phyloP scores from a whole-genome alignment of 73 alveolate genomes.

The Uronychia setigera region DNA sequence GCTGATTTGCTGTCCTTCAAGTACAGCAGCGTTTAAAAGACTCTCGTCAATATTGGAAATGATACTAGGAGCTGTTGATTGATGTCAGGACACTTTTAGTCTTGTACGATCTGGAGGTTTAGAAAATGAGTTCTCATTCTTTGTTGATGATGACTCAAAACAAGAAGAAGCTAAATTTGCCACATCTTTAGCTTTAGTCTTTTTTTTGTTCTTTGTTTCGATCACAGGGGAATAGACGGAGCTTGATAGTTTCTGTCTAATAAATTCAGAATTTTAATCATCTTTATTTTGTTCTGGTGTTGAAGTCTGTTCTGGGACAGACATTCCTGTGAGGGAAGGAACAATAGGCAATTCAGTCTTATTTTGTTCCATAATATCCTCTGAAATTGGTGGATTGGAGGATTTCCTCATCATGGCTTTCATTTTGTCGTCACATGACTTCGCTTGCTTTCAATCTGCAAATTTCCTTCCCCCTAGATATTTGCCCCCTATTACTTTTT shows the following conservation, averaged over 20 bases:
- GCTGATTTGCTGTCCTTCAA: background rate
- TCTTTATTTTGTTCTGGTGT: background rate
- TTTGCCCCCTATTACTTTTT: background rate
- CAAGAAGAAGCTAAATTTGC: background rate
- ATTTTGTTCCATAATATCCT: too few relatives aligned
- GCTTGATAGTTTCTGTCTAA: background rate
- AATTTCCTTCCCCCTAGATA: background rate
- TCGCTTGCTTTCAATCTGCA: background rate
- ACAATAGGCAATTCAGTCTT: background rate
- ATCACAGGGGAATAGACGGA: background rate
- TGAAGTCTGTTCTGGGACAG: background rate
- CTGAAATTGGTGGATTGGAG: too few relatives aligned
- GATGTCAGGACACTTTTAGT: too few relatives aligned
- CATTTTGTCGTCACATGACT: background rate
- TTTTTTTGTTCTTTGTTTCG: background rate
- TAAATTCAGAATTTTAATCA: background rate
- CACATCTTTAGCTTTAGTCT: background rate
- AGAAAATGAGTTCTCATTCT: background rate
- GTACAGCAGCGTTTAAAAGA: background rate
- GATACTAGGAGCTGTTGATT: too few relatives aligned
- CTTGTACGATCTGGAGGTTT: background rate
- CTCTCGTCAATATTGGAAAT: background rate
- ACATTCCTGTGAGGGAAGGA: constrained; percentile 5
- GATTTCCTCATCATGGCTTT: too few relatives aligned
- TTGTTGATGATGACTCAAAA: background rate